phyloP scores from a whole-genome alignment of 2,329 filamentous ascomycete species.

The Aspergillus sp. region DNA sequence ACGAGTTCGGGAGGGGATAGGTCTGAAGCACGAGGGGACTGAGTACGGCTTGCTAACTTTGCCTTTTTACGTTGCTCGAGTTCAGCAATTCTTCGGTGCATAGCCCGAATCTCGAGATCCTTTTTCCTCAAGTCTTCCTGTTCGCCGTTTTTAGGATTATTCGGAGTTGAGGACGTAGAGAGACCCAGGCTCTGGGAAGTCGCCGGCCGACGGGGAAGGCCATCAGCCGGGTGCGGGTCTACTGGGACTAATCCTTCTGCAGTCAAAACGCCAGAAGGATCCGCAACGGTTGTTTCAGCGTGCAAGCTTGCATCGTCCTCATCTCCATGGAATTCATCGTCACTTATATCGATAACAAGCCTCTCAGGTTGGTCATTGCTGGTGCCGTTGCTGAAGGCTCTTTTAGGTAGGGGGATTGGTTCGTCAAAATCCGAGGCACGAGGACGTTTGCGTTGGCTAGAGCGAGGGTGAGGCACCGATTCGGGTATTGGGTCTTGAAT shows the following conservation, averaged over 20 bases:
- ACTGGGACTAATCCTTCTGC: conserved; percentile 38
- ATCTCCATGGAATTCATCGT: conserved; percentile 57
- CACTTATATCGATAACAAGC: conserved; percentile 83
- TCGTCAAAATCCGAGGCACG: conserved; percentile 71
- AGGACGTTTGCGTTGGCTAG: conserved; percentile 54
- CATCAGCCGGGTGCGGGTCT: conserved; percentile 48
- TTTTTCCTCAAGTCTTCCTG: conserved; percentile 48
- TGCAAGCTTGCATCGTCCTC: conserved; percentile 32
- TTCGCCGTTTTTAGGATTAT: conserved; percentile 37
- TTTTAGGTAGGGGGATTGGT: conserved; percentile 53
- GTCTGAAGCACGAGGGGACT: conserved; percentile 34
- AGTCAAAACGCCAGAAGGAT: conserved; percentile 13
- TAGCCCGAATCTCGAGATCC: conserved; percentile 49
- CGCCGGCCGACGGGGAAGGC: conserved; percentile 41
- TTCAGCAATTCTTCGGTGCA: conserved; percentile 52
- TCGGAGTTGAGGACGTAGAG: conserved; percentile 36
- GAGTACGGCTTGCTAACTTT: conserved; percentile 39
- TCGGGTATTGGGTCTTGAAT: conserved; percentile 19
- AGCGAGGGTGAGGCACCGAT: conserved; percentile 22
- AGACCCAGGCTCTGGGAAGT: conserved; percentile 42
- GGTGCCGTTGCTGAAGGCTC: conserved; percentile 60
- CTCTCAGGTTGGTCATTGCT: conserved; percentile 47
- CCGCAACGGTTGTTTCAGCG: conserved; percentile 31
- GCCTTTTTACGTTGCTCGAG: conserved; percentile 46
- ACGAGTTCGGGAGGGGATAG: conserved; percentile 21